phyloP scores from a whole-genome alignment of 2,329 filamentous ascomycete genomes.

The Emergomyces orientalis region DNA sequence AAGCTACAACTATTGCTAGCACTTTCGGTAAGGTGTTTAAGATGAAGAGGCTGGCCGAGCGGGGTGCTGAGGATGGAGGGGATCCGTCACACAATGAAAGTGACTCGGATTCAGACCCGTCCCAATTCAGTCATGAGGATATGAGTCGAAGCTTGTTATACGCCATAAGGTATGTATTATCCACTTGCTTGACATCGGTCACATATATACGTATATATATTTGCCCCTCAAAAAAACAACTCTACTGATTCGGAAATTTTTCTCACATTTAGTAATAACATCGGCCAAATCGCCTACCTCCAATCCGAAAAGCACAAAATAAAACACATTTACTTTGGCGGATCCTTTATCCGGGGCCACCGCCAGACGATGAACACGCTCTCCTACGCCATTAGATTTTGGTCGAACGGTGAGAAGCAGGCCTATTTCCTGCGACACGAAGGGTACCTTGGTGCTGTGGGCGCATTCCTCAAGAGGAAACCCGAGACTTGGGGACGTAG shows the following conservation, averaged over 20 bases:
- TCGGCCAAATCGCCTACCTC: slow-evolving; percentile 95
- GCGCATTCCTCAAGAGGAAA: slow-evolving; percentile 85
- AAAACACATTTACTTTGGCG: slow-evolving; percentile 92
- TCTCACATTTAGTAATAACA: slow-evolving; percentile 64
- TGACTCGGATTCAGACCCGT: slow-evolving; percentile 28
- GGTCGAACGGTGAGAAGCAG: slow-evolving; percentile 87
- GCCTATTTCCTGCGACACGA: slow-evolving; percentile 94
- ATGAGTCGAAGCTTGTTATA: slow-evolving; percentile 87
- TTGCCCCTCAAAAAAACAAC: neutral
- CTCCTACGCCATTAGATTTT: slow-evolving; percentile 94
- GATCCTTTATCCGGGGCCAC: slow-evolving; percentile 92
- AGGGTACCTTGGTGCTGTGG: slow-evolving; percentile 87
- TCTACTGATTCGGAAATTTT: neutral
- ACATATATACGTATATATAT: neutral
- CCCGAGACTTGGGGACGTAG: slow-evolving; percentile 84
- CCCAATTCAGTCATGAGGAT: slow-evolving; percentile 66
- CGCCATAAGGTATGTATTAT: slow-evolving; percentile 57
- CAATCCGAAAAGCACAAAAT: slow-evolving; percentile 90
- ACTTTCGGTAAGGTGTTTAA: slow-evolving; percentile 96
- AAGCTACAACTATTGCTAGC: slow-evolving; percentile 89
- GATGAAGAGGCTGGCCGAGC: slow-evolving; percentile 77
- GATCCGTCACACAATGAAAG: slow-evolving; percentile 46
- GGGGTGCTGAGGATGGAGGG: slow-evolving; percentile 63
- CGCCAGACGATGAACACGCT: slow-evolving; percentile 96
- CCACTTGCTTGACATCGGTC: neutral